phyloP scores from a whole-genome alignment of 192 early-diverging fungal species.

The Backusella psychrophila region DNA sequence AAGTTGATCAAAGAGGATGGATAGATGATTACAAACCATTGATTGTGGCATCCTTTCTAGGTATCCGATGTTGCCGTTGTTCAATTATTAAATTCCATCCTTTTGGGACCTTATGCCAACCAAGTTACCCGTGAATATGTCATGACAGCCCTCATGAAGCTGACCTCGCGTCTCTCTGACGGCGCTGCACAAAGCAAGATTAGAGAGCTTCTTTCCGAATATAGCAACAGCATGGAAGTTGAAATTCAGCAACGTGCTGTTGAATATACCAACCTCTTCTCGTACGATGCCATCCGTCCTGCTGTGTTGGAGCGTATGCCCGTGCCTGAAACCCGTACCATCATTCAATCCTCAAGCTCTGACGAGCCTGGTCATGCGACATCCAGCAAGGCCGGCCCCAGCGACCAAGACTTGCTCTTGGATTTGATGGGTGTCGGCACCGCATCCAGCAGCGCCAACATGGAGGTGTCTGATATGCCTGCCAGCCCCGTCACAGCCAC shows the following conservation, averaged over 20 bases:
- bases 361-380: not conserved
- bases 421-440: slow-evolving; percentile 71
- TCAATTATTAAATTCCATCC: slow-evolving; percentile 69
- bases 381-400: slow-evolving; percentile 38
- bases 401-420: slow-evolving; percentile 57
- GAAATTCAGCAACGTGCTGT: slow-evolving; percentile 96
- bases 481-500: slow-evolving; percentile 32
- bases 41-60: slow-evolving; percentile 19
- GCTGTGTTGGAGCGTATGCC: slow-evolving; percentile 95
- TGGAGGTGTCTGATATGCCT: slow-evolving; percentile 20
- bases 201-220: slow-evolving; percentile 56
- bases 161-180: slow-evolving; percentile 76
- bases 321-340: slow-evolving; percentile 60
- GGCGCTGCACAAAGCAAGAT: slow-evolving; percentile 46
- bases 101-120: slow-evolving; percentile 80
- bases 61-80: slow-evolving; percentile 75
- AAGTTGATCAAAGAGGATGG: not conserved
- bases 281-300: slow-evolving; percentile 66
- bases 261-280: slow-evolving; percentile 84
- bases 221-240: slow-evolving; percentile 73
- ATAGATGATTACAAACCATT: too few species aligned
- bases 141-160: slow-evolving; percentile 86
- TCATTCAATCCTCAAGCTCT: slow-evolving; percentile 23
- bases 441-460: slow-evolving; percentile 22
- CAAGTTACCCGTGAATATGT: slow-evolving; percentile 77